Evolutionary conservation across 202 grass and related monocot species (phyloP), one percentile per base, ranked within the genome.

Genomic region (Digitaria exilis): DNA sequence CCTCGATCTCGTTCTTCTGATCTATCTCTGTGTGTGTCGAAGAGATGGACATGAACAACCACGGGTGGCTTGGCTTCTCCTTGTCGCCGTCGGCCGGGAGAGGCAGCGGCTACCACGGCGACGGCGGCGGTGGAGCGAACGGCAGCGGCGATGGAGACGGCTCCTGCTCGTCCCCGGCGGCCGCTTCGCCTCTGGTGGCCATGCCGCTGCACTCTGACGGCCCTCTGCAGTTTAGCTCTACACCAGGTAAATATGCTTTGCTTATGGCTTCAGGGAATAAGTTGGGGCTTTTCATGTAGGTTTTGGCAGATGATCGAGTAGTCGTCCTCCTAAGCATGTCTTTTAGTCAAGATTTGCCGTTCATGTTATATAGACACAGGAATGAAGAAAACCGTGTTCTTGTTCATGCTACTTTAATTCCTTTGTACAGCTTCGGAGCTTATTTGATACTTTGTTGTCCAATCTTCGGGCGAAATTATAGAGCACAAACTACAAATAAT

Each of bases 11-110:
- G 24, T 62, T 25, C 30, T 51, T 25, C 50, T 7, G 22, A 57
- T 50, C 64, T 42, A 0, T 9, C 12, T 65, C 16, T 9, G 3
- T 34, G 3, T 34, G 3, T 34, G 3, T 34, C 32, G 69, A 61
- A 25, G 81, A 52, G 39, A 90, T 89, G 92, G 92, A 94, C 76
- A 91, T 82, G 86, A 89, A 83, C 84, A 91, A 79, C n/a, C n/a
- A n/a, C 32, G 62, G 83, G 43, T 94, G 92, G 92, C 88, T 91
- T 4, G 92, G 88, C 71, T 94, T 91, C 88, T 91, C 88, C 61
- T 73, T 94, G 80, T 91, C 76, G 45, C 80, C 83, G 25, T 61
- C 80, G 0, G 30, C 77, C 7, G 56, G 69, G 3, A 25, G 51
- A 46, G 80, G 63, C 18, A 66, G 84, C 42, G 77, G 35, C 1